phyloP scores from a whole-genome alignment of 345 rosid genomes.

The Salix suchowensis region DNA sequence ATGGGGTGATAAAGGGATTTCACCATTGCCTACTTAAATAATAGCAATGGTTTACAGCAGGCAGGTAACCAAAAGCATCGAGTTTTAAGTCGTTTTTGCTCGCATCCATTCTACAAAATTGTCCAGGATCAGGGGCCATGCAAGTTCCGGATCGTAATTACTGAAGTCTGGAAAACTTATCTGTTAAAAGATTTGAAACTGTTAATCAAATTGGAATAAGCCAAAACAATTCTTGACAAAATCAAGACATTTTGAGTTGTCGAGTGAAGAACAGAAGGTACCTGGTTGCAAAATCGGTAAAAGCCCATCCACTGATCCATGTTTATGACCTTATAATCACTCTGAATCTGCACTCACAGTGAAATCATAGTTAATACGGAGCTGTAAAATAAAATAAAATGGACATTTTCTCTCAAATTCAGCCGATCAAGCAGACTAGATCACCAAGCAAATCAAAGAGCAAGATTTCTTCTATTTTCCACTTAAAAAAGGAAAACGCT shows the following conservation, averaged over 20 bases:
- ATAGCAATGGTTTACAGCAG: conserved; percentile 44
- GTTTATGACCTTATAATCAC: conserved; percentile 33
- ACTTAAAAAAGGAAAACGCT: neutral
- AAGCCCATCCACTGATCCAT: conserved; percentile 39
- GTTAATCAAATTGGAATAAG: neutral
- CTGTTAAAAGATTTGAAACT: conserved; percentile 39
- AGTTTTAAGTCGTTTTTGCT: conserved; percentile 53
- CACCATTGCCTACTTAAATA: conserved; percentile 29
- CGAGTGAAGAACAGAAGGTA: conserved; percentile 1
- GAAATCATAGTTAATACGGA: neutral
- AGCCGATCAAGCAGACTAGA: neutral
- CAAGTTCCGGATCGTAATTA: conserved; percentile 82
- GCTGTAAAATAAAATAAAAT: neutral
- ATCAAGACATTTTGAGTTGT: neutral
- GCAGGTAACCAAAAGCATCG: conserved; percentile 18
- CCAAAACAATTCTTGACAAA: neutral
- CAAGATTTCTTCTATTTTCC: neutral
- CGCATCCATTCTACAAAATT: conserved; percentile 98
- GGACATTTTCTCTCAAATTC: neutral
- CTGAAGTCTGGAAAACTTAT: conserved; percentile 81
- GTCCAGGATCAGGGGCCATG: conserved; percentile 97
- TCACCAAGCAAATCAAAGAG: neutral
- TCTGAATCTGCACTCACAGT: conserved; percentile 24
- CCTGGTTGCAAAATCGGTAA: conserved; percentile 29
- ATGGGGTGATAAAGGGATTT: neutral